Percentiles rank a stretch among this genome's conserved stretches.
Conservation (phyloP, 331 rosid species). For the Cydonia oblonga region DNA sequence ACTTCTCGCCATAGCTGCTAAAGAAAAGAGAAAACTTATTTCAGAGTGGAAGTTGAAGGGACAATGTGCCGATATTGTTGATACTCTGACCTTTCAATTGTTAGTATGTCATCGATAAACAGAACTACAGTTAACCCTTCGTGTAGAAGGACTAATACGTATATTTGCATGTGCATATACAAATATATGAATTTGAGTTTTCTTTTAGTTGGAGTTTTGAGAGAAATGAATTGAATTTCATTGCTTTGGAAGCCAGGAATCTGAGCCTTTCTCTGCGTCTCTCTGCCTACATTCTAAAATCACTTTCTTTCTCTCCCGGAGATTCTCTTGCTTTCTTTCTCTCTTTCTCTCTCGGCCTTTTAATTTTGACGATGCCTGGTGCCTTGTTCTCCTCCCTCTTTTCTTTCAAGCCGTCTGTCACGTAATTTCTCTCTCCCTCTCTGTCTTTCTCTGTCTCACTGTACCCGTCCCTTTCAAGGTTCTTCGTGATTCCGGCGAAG, state of each 20-base stretch:
- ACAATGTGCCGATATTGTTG: not conserved
- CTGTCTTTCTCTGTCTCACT: slow-evolving; percentile 16
- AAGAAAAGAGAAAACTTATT: too few relatives aligned
- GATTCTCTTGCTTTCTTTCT: slow-evolving; percentile 21
- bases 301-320: slow-evolving; percentile 36
- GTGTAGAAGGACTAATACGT: not conserved
- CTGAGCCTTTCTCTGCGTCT: slow-evolving; percentile 12
- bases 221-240: slow-evolving; percentile 16
- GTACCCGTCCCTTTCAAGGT: slow-evolving; percentile 22
- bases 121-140: not conserved
- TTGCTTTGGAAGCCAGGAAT: slow-evolving; percentile 93
- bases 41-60: too few relatives aligned
- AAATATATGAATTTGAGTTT: not conserved
- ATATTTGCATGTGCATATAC: not conserved
- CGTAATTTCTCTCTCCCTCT: slow-evolving; percentile 8
- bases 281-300: slow-evolving; percentile 7
- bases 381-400: slow-evolving; percentile 32
- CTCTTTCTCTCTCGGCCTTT: slow-evolving; percentile 8
- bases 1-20: too few relatives aligned
- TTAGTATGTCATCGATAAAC: not conserved
- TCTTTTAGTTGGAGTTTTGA: not conserved
- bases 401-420: slow-evolving; percentile 23
- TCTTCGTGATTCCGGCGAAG: slow-evolving; percentile 18
- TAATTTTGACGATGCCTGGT: slow-evolving; percentile 47
- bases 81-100: not conserved